phyloP scores from a whole-genome alignment of 164 flowering plant species.

The Stephania yunnanensis region DNA sequence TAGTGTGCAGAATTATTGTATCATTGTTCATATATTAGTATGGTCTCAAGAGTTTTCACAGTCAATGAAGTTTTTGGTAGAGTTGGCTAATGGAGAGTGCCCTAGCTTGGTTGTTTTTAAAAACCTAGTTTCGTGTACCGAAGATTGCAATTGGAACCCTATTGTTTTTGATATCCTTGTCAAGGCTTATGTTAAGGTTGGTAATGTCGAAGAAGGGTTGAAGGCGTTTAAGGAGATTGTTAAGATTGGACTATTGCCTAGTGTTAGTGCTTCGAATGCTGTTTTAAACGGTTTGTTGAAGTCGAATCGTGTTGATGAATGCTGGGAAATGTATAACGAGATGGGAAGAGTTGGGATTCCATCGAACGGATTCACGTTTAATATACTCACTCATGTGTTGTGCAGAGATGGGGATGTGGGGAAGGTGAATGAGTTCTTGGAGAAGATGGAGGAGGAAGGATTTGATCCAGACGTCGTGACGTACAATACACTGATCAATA shows the following conservation, averaged over 20 bases:
- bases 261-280: conserved; percentile 52
- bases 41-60: conserved; percentile 47
- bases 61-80: conserved; percentile 49
- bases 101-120: conserved; percentile 36
- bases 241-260: conserved; percentile 51
- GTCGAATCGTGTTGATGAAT: conserved; percentile 30
- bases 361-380: conserved; percentile 66
- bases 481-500: conserved; percentile 68
- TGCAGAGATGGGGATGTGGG: conserved; percentile 54
- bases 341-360: conserved; percentile 56
- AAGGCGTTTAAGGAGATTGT: conserved; percentile 41
- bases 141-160: conserved; percentile 69
- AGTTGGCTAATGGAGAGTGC: conserved; percentile 18
- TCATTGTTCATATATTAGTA: conserved; percentile 59
- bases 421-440: conserved; percentile 69
- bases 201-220: conserved; percentile 46
- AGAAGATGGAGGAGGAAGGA: conserved; percentile 90
- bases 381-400: conserved; percentile 68
- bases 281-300: conserved; percentile 63
- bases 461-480: conserved; percentile 89
- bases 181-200: conserved; percentile 63
- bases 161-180: conserved; percentile 77
- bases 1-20: conserved; percentile 45
- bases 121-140: conserved; percentile 32
- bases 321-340: conserved; percentile 68